Percentiles rank a stretch among this genome's conserved stretches.
Evolutionary conservation across 768 basidiomycete genomes (phyloP).

Genomic region (Boletus fagicola): DNA sequence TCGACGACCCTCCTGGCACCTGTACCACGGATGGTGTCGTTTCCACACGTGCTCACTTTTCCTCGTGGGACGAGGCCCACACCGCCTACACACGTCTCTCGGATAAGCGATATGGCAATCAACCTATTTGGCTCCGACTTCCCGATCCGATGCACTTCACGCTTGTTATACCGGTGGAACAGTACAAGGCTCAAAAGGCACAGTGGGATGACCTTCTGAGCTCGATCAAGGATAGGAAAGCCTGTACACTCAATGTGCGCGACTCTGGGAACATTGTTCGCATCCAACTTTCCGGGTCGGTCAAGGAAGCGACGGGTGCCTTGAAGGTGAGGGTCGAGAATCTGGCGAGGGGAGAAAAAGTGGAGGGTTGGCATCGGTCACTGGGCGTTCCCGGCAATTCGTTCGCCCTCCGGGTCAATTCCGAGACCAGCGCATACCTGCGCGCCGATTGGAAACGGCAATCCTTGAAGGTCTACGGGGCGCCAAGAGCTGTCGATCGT

Average conservation of each 20-base stretch:
- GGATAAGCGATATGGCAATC: slow-evolving; percentile 33
- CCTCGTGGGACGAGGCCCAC: slow-evolving; percentile 48
- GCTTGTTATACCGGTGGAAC: slow-evolving; percentile 45
- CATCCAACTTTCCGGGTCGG: slow-evolving; percentile 49
- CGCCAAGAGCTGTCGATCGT: slow-evolving; percentile 35
- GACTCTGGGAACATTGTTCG: slow-evolving; percentile 29
- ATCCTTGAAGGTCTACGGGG: slow-evolving; percentile 47
- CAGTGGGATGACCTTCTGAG: slow-evolving; percentile 48
- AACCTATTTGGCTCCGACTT: slow-evolving; percentile 39
- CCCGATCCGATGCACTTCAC: slow-evolving; percentile 52
- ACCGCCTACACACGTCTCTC: slow-evolving; percentile 37
- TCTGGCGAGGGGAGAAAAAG: slow-evolving; percentile 48
- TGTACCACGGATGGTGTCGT: slow-evolving; percentile 33
- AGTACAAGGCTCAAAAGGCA: slow-evolving; percentile 49
- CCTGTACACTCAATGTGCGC: slow-evolving; percentile 34
- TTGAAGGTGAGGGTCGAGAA: slow-evolving; percentile 61
- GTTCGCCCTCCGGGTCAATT: slow-evolving; percentile 37
- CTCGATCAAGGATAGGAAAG: slow-evolving; percentile 36
- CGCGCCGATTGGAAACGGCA: slow-evolving; percentile 46
- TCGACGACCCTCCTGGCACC: slow-evolving; percentile 27
- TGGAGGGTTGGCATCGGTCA: slow-evolving; percentile 51
- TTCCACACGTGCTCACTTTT: slow-evolving; percentile 44
- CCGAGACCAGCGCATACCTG: slow-evolving; percentile 42
- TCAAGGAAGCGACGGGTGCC: slow-evolving; percentile 52
- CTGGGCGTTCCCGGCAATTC: slow-evolving; percentile 29